Base-by-base conservation (phyloP, 805 yeast species). In the Kodamaea jinghongensis region DNA sequence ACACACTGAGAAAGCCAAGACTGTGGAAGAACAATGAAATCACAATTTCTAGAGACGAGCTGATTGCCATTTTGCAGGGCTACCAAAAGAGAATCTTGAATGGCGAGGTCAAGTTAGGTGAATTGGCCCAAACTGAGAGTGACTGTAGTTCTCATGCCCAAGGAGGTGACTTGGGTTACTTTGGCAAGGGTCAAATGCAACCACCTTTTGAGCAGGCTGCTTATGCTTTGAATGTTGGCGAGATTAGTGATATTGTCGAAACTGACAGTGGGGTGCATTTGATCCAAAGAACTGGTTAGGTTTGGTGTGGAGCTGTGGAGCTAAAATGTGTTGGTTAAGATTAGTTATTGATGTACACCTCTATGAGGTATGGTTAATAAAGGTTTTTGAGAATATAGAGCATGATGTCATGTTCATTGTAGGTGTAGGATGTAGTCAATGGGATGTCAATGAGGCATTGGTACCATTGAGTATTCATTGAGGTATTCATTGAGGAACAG, bases 161-260 rank as follows among this genome's bases (percentile, higher is more conserved):
- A 54, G 88, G 89, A 14, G 99, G 99, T 33, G 99, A 93, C 60
- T 71, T 93, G 52, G 98, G 99, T 0, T 79, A 67, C 55, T 93
- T 93, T 56, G 87, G 85, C 16, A 79, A 74, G 45, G 96, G 96
- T 28, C 89, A 83, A 52, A 93, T 93, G 99, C 98, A 93, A 62
- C 96, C 96, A 26, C 67, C 83, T 43, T 93, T 93, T 56, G 99
- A 93, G 62, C 81, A 81, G 44, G 95, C 93, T 2, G 82, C 96
- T 1, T 91, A 85, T 59, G 81, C 65, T 4, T 68, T 93, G 48
- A 78, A 86, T 48, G 81, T 88, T 14, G 96, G 96, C 14, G 93
- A 90, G 56, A 60, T 85, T 32, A 83, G 93, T 54, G 85, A 78
- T 31, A 77, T 89, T 17, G 85, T 93, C 11, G 97, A 89, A 63